A percentile compares a stretch with the other conserved stretches of the same genome.
Conservation (phyloP, 1,284 basidiomycete genomes). For the Boletellus deceptivus region DNA sequence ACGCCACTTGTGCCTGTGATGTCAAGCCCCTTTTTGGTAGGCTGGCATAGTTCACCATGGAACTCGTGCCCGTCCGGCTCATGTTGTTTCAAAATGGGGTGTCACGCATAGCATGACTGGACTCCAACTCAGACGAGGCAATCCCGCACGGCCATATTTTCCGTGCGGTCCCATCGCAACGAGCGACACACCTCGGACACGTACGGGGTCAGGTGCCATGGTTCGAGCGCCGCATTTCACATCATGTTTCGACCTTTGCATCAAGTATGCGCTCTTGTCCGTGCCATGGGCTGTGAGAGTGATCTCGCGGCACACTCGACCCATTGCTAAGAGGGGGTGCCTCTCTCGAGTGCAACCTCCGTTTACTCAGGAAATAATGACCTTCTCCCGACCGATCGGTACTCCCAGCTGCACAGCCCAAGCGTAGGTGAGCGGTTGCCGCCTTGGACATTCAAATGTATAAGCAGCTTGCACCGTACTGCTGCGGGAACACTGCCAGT, state of each 20-base stretch:
- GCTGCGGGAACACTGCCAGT: constrained; percentile 38
- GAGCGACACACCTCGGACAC: constrained; percentile 3
- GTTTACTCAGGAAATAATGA: constrained; percentile 45
- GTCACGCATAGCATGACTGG: background rate
- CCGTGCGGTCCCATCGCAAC: constrained; percentile 8
- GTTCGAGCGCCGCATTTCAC: background rate
- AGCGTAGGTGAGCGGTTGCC: constrained; percentile 50
- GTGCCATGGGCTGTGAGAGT: background rate
- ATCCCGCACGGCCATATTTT: too few species aligned
- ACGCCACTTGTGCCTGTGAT: constrained; percentile 6
- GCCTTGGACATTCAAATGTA: constrained; percentile 45
- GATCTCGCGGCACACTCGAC: constrained; percentile 4
- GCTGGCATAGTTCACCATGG: background rate
- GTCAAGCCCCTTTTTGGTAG: constrained; percentile 5
- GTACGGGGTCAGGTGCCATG: background rate
- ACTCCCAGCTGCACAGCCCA: constrained; percentile 44
- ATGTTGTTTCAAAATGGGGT: background rate
- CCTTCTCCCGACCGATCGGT: constrained; percentile 45
- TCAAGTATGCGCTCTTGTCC: constrained; percentile 1
- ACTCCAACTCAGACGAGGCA: too few species aligned
- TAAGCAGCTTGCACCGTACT: constrained; percentile 41
- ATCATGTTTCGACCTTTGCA: too few species aligned
- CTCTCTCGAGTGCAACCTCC: constrained; percentile 50
- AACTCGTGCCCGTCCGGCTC: too few species aligned
- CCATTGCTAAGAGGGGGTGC: constrained; percentile 14